Evolutionary conservation across 2,329 filamentous ascomycete species (phyloP).

Genomic region (Neospermospora avenae): DNA sequence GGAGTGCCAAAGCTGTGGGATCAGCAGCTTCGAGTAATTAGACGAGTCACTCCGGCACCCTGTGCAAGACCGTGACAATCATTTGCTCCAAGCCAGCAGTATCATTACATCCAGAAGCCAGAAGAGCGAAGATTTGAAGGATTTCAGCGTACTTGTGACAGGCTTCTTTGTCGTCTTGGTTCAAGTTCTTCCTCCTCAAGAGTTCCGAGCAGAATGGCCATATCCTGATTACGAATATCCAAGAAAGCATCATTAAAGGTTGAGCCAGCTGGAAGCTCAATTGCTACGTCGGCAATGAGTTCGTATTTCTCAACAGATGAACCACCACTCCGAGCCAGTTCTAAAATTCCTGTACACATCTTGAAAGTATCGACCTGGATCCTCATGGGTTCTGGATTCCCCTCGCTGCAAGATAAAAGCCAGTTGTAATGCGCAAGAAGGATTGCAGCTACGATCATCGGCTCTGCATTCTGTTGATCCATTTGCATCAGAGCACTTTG

Average conservation of each 20-base stretch:
- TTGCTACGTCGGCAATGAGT: background rate
- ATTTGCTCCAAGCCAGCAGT: slow-evolving; percentile 15
- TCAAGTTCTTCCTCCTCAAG: background rate
- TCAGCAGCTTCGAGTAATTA: slow-evolving; percentile 9
- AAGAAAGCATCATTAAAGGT: slow-evolving; percentile 4
- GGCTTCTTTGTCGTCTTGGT: background rate
- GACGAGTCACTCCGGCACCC: slow-evolving; percentile 15
- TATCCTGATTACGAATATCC: slow-evolving; percentile 8
- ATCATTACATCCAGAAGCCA: slow-evolving; percentile 4
- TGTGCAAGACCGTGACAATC: slow-evolving; percentile 16
- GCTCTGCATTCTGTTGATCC: slow-evolving; percentile 6
- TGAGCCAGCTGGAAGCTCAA: background rate
- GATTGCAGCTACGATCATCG: slow-evolving; percentile 7
- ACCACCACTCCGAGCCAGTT: background rate
- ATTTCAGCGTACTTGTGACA: slow-evolving; percentile 11
- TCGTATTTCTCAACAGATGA: slow-evolving; percentile 9
- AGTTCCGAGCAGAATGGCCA: background rate
- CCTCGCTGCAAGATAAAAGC: slow-evolving; percentile 6
- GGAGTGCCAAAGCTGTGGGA: slow-evolving; percentile 19
- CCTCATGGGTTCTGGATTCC: background rate
- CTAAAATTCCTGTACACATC: slow-evolving; percentile 14
- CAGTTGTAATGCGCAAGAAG: slow-evolving; percentile 17
- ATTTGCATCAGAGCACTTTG: background rate
- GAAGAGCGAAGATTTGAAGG: slow-evolving; percentile 6
- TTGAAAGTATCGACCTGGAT: slow-evolving; percentile 10